Evolutionary conservation across 345 rosid species (phyloP).

Genomic region (Raphanus raphanistrum): DNA sequence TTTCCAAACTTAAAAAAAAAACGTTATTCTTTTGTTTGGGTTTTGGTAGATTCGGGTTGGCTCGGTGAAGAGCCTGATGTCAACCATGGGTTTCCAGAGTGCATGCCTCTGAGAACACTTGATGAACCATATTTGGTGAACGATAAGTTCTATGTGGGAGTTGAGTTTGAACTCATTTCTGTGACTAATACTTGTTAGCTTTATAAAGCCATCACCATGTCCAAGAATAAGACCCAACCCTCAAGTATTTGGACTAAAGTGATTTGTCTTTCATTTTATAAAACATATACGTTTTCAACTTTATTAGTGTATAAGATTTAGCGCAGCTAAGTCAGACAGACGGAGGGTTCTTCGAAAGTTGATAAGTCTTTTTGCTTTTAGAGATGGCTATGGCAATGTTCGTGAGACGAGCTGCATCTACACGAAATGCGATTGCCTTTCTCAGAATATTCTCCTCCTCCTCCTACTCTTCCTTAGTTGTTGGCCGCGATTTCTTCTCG

Average conservation of each 20-base stretch:
- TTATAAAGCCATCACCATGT: not conserved
- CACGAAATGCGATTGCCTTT: constrained; percentile 38
- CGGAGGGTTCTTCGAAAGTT: not conserved
- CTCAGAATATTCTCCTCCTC: constrained; percentile 38
- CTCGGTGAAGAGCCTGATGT: constrained; percentile 3
- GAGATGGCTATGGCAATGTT: constrained; percentile 64
- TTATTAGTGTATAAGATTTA: too few species aligned
- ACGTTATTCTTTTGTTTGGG: not conserved
- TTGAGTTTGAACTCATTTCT: constrained; percentile 29
- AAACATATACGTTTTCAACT: too few species aligned
- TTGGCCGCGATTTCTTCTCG: constrained; percentile 32
- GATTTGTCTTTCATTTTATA: not conserved
- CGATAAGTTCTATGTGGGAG: constrained; percentile 24
- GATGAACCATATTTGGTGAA: constrained; percentile 18
- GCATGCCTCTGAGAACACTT: constrained; percentile 21
- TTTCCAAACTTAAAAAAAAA: too few species aligned
- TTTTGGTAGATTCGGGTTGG: constrained; percentile 9
- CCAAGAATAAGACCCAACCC: not conserved
- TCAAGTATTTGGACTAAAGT: not conserved
- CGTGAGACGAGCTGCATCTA: constrained; percentile 50
- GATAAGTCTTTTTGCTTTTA: too few species aligned
- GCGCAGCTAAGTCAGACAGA: too few species aligned
- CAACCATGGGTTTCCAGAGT: not conserved
- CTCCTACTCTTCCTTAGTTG: not conserved
- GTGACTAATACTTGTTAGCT: not conserved